Evolutionary conservation across 805 yeast species (phyloP).

Genomic region (Candida rishiriensis): DNA sequence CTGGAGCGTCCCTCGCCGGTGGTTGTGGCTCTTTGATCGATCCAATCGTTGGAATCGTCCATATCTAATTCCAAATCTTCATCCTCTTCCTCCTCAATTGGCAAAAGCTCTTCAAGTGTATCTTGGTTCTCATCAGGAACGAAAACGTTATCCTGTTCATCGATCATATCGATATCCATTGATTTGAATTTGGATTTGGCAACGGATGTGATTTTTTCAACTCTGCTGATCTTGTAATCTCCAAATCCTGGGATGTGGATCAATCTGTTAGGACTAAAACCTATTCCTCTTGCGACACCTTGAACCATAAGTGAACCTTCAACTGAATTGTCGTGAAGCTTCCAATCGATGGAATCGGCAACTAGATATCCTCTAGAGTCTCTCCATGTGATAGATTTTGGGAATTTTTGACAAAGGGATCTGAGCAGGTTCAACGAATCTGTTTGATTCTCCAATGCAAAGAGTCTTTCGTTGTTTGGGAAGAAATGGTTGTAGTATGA

Average conservation of each 20-base stretch:
- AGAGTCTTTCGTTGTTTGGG: constrained; percentile 76
- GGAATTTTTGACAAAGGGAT: constrained; percentile 77
- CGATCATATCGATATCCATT: constrained; percentile 10
- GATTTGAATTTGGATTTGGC: neutral
- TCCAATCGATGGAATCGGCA: constrained; percentile 58
- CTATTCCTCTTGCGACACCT: constrained; percentile 85
- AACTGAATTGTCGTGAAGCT: constrained; percentile 23
- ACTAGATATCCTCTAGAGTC: constrained; percentile 86
- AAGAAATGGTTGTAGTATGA: constrained; percentile 71
- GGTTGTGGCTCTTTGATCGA: constrained; percentile 11
- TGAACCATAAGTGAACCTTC: constrained; percentile 52
- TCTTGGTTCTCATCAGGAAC: constrained; percentile 45
- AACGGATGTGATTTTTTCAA: constrained; percentile 44
- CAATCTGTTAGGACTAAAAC: constrained; percentile 70
- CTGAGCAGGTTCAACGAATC: constrained; percentile 76
- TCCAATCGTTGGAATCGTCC: constrained; percentile 20
- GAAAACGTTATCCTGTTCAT: constrained; percentile 19
- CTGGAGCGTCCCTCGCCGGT: neutral
- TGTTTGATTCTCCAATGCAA: constrained; percentile 57
- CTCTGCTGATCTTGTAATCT: constrained; percentile 70
- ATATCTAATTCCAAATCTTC: constrained; percentile 31
- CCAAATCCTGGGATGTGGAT: constrained; percentile 89
- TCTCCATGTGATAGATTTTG: constrained; percentile 85
- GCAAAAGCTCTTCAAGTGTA: constrained; percentile 54
- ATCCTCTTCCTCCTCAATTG: constrained; percentile 46